Conservation (phyloP, 352 stramenopile species). For the Aphanomyces cochlioides region DNA sequence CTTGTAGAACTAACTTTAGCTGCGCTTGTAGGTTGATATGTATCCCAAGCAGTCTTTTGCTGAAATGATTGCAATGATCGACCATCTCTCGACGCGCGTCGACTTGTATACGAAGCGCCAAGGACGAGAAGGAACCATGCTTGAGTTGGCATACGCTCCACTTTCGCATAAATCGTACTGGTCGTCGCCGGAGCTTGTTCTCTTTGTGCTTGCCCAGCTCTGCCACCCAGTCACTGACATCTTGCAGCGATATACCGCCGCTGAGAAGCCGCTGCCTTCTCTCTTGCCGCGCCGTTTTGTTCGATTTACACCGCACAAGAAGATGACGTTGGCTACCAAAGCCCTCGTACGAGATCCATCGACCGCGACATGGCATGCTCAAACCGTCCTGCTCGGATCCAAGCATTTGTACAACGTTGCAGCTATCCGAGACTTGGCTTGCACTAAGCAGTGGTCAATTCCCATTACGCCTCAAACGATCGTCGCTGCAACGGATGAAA, state of each 20-base stretch:
- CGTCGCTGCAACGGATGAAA: conserved; percentile 34
- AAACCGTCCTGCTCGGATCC: conserved; percentile 64
- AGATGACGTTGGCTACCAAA: conserved; percentile 60
- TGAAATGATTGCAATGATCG: not conserved
- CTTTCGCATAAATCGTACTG: conserved; percentile 85
- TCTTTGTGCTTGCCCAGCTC: conserved; percentile 82
- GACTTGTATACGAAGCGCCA: conserved; percentile 76
- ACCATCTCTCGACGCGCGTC: conserved; percentile 48
- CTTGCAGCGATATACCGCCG: conserved; percentile 76
- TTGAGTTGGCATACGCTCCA: conserved; percentile 82
- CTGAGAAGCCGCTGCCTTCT: conserved; percentile 57
- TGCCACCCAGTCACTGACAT: conserved; percentile 69
- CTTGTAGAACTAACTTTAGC: no score
- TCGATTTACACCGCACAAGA: conserved; percentile 65
- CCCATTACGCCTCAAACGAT: conserved; percentile 49
- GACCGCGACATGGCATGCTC: conserved; percentile 71
- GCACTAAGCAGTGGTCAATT: conserved; percentile 61
- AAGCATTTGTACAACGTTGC: conserved; percentile 67
- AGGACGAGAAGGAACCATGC: conserved; percentile 66
- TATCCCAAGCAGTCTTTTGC: not conserved
- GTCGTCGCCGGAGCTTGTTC: conserved; percentile 80
- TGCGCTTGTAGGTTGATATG: no score
- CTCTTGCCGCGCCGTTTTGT: conserved; percentile 76
- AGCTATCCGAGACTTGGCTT: conserved; percentile 59
- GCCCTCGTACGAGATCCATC: conserved; percentile 71